Evolutionary conservation across 257 asterid species (phyloP).

Genomic region (Capsicum rhomboideum): DNA sequence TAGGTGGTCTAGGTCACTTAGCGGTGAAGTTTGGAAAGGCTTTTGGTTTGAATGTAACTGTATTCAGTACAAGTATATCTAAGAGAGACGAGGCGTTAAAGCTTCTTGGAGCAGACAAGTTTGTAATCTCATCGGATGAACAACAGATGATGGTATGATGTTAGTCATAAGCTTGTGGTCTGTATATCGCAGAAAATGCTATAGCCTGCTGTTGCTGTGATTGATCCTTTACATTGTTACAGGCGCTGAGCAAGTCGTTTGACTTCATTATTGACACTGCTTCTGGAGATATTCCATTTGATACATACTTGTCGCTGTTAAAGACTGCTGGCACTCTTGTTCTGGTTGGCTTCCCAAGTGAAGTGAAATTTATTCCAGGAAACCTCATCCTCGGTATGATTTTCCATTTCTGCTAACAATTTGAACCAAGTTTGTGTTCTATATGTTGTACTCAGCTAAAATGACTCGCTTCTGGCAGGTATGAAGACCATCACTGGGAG

Average conservation of each 20-base stretch:
- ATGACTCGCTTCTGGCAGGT: slow-evolving; percentile 23
- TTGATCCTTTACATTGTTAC: slow-evolving; percentile 14
- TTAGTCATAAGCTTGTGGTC: background rate
- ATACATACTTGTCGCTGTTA: slow-evolving; percentile 52
- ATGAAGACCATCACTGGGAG: slow-evolving; percentile 62
- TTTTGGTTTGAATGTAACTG: slow-evolving; percentile 81
- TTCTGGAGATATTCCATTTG: slow-evolving; percentile 59
- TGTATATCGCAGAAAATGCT: background rate
- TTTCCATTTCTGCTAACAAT: background rate
- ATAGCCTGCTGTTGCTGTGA: background rate
- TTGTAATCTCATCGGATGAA: slow-evolving; percentile 70
- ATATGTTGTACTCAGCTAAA: background rate
- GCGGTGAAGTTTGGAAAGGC: slow-evolving; percentile 97
- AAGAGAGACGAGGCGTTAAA: slow-evolving; percentile 70
- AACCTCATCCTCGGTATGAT: slow-evolving; percentile 42
- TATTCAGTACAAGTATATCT: slow-evolving; percentile 74
- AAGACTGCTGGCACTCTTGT: slow-evolving; percentile 71
- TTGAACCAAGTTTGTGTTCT: background rate
- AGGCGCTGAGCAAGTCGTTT: slow-evolving; percentile 53
- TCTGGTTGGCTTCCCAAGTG: slow-evolving; percentile 71
- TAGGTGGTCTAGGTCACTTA: slow-evolving; percentile 95
- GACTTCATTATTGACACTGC: slow-evolving; percentile 83
- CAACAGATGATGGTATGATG: slow-evolving; percentile 55
- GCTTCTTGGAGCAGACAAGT: slow-evolving; percentile 73
- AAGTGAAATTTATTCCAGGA: slow-evolving; percentile 56